These are phyloP conservation scores for Leptoxyphium fumago DNA, from an alignment of 2,329 filamentous ascomycete species.

Conservation along the genomic window DNA sequence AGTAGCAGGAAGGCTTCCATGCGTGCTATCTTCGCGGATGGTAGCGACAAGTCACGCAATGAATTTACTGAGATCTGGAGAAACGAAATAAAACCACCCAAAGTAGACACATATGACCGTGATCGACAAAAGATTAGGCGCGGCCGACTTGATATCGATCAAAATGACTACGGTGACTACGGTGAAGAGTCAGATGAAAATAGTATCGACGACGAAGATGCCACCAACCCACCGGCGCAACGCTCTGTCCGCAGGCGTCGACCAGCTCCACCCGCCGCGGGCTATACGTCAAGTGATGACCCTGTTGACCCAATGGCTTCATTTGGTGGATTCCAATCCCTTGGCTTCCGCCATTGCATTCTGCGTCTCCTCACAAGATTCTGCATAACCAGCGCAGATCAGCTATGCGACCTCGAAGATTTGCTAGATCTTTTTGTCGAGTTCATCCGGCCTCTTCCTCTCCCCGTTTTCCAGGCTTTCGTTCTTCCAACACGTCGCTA, in stretches of 20 bases:
- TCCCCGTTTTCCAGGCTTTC: slow-evolving; percentile 43
- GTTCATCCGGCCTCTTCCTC: slow-evolving; percentile 42
- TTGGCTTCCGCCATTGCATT: slow-evolving; percentile 47
- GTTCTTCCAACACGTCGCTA: slow-evolving; percentile 28
- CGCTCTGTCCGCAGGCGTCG: slow-evolving; percentile 3
- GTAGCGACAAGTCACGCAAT: slow-evolving; percentile 34
- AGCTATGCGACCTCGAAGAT: slow-evolving; percentile 37
- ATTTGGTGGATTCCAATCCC: slow-evolving; percentile 35
- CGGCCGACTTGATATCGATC: slow-evolving; percentile 40
- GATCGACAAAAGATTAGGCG: slow-evolving; percentile 29
- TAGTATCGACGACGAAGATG: slow-evolving; percentile 2
- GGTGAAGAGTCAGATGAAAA: slow-evolving; percentile 14
- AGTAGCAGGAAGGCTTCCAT: slow-evolving; percentile 40
- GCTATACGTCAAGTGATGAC: neutral
- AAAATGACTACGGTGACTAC: slow-evolving; percentile 25
- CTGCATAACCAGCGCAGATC: slow-evolving; percentile 23
- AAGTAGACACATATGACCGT: slow-evolving; percentile 29
- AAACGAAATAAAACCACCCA: slow-evolving; percentile 42
- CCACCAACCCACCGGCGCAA: neutral
- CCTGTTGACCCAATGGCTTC: slow-evolving; percentile 2
- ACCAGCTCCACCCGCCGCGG: neutral
- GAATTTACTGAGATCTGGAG: slow-evolving; percentile 53
- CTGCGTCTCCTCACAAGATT: slow-evolving; percentile 37
- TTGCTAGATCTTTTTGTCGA: slow-evolving; percentile 47
- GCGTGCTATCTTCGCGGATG: slow-evolving; percentile 54